Evolutionary conservation across 805 yeast species (phyloP).

Genomic region (Saturnispora galanensis): DNA sequence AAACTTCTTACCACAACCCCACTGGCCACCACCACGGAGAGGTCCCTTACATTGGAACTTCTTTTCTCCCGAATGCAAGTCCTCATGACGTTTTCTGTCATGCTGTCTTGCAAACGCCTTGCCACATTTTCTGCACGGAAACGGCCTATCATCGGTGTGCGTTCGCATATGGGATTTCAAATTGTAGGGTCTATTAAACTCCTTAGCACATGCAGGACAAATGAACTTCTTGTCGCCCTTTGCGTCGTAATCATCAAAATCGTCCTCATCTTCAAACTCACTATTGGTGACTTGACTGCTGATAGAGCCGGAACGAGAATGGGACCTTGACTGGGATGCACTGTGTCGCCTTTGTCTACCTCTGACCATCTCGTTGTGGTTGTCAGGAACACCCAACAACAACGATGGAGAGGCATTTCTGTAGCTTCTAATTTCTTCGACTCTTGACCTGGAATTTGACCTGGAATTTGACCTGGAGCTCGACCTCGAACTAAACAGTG

Average conservation of each 20-base stretch:
- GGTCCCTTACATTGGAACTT: slow-evolving; percentile 61
- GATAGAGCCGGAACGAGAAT: neutral
- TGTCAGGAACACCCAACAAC: neutral
- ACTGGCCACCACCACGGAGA: slow-evolving; percentile 39
- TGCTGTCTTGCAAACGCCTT: slow-evolving; percentile 7
- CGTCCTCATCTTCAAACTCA: slow-evolving; percentile 13
- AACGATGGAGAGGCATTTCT: neutral
- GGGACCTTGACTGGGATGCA: neutral
- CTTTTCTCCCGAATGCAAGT: slow-evolving; percentile 68
- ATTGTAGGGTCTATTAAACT: slow-evolving; percentile 51
- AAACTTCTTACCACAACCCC: slow-evolving; percentile 80
- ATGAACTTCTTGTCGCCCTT: slow-evolving; percentile 32
- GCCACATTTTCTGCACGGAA: slow-evolving; percentile 41
- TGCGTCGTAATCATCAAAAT: slow-evolving; percentile 33
- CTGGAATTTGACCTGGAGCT: neutral
- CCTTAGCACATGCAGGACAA: slow-evolving; percentile 39
- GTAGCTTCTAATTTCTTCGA: neutral
- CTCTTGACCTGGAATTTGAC: neutral
- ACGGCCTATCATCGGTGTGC: slow-evolving; percentile 58
- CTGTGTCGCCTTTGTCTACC: slow-evolving; percentile 6
- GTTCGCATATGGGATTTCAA: slow-evolving; percentile 85
- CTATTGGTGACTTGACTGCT: neutral
- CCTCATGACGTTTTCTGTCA: slow-evolving; percentile 16
- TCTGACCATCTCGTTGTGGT: slow-evolving; percentile 9
- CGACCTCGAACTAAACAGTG: neutral